phyloP scores from a whole-genome alignment of 2,329 filamentous ascomycete species.

The Fusarium multiceps region DNA sequence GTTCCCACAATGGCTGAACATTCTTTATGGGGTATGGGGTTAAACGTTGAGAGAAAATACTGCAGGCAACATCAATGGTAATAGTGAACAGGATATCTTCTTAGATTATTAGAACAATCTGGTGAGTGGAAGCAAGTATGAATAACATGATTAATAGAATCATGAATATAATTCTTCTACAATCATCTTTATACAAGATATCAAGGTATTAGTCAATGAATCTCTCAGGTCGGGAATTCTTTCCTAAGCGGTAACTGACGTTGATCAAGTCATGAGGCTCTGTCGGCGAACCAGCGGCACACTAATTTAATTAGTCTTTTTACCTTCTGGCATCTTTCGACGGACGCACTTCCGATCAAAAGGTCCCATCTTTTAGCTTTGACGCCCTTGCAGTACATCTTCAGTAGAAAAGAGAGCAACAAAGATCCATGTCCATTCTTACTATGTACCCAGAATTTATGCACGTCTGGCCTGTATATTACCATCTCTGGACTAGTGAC shows the following conservation, averaged over 20 bases:
- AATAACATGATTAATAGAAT: neutral
- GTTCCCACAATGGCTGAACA: constrained; percentile 3
- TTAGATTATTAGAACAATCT: neutral
- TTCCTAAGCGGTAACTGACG: neutral
- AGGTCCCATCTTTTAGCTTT: neutral
- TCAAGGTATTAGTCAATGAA: neutral
- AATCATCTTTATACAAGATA: neutral
- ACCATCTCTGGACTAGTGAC: constrained; percentile 31
- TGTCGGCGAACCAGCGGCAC: neutral
- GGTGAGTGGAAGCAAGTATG: neutral
- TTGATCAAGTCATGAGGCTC: constrained; percentile 1
- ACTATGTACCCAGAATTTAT: constrained; percentile 28
- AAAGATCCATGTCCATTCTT: constrained; percentile 30
- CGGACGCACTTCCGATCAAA: constrained; percentile 20
- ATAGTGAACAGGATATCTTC: neutral
- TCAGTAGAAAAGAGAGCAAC: constrained; percentile 8
- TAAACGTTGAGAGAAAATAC: neutral
- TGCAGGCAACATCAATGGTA: neutral
- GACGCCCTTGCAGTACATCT: constrained; percentile 12
- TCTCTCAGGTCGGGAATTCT: neutral
- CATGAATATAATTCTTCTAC: neutral
- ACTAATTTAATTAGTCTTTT: constrained; percentile 6
- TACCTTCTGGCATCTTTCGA: neutral
- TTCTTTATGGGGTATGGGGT: neutral
- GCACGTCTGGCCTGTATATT: constrained; percentile 36